A percentile compares a stretch with the other conserved stretches of the same genome.
Evolutionary conservation across 2,329 filamentous ascomycete genomes (phyloP).

Genomic region (Aureobasidium sp.): DNA sequence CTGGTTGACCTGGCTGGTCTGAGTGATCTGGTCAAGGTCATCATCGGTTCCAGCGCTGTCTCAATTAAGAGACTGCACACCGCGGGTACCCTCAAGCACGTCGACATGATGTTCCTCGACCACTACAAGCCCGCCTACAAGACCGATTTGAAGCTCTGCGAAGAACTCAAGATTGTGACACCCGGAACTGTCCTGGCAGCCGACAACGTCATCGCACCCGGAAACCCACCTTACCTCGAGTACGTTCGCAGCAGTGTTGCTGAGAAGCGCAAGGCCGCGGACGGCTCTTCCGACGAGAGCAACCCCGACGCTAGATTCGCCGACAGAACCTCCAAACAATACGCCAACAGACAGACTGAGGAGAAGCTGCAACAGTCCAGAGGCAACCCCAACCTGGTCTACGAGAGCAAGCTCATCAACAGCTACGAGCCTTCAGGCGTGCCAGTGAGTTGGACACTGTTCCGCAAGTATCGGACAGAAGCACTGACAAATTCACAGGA

Average conservation of each 20-base stretch:
- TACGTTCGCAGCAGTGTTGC: constrained; percentile 59
- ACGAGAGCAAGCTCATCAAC: constrained; percentile 54
- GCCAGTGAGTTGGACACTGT: constrained; percentile 43
- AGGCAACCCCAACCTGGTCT: constrained; percentile 58
- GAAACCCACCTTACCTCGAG: constrained; percentile 61
- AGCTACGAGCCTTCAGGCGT: constrained; percentile 62
- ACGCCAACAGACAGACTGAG: constrained; percentile 37
- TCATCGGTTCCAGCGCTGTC: constrained; percentile 61
- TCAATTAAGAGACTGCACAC: constrained; percentile 53
- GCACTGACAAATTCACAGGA: constrained; percentile 39
- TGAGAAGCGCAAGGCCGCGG: constrained; percentile 47
- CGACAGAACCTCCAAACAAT: constrained; percentile 41
- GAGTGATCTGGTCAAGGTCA: constrained; percentile 58
- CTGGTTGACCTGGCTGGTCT: constrained; percentile 69
- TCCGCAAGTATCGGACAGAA: background rate
- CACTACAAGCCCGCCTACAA: constrained; percentile 73
- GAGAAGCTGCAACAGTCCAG: constrained; percentile 33
- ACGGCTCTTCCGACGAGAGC: constrained; percentile 21
- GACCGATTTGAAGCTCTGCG: constrained; percentile 67
- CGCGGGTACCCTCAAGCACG: constrained; percentile 44
- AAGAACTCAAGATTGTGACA: constrained; percentile 57
- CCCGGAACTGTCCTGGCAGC: constrained; percentile 57
- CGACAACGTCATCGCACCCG: constrained; percentile 64
- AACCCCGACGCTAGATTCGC: constrained; percentile 33
- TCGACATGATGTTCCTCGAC: constrained; percentile 71